Evolutionary conservation across 2,329 filamentous ascomycete species (phyloP).

Genomic region (Exophiala spinifera): DNA sequence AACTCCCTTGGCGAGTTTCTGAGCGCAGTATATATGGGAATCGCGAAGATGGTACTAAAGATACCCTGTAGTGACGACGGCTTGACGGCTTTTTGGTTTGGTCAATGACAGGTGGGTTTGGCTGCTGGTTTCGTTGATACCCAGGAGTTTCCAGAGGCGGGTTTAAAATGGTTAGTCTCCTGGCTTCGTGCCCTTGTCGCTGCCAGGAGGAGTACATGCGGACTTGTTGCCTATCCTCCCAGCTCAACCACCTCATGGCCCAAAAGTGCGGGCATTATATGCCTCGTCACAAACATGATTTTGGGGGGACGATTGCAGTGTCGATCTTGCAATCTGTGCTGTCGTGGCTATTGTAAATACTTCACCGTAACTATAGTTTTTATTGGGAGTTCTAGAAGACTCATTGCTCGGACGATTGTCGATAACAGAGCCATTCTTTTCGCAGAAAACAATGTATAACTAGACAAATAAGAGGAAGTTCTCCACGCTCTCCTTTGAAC

Average conservation of each 20-base stretch:
- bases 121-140: not conserved
- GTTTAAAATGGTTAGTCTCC: not conserved
- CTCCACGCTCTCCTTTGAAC: too few species aligned
- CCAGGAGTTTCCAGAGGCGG: not conserved
- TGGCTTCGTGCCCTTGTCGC: not conserved
- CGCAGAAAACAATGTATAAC: too few species aligned
- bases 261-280: not conserved
- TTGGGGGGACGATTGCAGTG: not conserved
- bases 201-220: too few species aligned
- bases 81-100: not conserved
- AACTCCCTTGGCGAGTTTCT: not conserved
- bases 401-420: too few species aligned
- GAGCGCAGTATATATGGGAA: not conserved
- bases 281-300: not conserved
- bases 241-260: not conserved
- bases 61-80: not conserved
- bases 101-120: not conserved
- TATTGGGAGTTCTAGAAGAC: too few species aligned
- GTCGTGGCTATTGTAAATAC: not conserved
- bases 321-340: not conserved
- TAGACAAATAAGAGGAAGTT: too few species aligned
- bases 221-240: not conserved
- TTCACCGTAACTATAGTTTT: not conserved
- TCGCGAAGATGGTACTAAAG: too few species aligned
- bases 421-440: too few species aligned